These are phyloP conservation scores for Stemphylium beticola DNA, from an alignment of 2,329 filamentous ascomycete genomes.

Conservation along the genomic window DNA sequence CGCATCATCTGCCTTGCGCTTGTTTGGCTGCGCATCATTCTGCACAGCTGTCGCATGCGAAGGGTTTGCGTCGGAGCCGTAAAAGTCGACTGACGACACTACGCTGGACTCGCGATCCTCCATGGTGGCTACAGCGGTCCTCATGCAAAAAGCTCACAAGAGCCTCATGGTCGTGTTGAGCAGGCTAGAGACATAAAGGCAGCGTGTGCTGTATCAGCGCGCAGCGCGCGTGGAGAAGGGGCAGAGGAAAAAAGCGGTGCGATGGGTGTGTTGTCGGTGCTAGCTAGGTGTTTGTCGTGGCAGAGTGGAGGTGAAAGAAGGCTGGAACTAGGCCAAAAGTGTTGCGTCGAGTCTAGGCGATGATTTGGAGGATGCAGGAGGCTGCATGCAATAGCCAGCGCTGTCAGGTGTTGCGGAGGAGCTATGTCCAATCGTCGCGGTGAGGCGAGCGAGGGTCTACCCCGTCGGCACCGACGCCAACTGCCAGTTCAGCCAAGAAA, in stretches of 20 bases:
- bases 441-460: slow-evolving; percentile 17
- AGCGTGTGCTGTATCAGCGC: slow-evolving; percentile 9
- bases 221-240: slow-evolving; percentile 8
- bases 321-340: slow-evolving; percentile 5
- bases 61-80: slow-evolving; percentile 35
- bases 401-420: slow-evolving; percentile 7
- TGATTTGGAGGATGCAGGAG: slow-evolving; percentile 2
- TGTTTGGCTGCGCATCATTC: slow-evolving; percentile 22
- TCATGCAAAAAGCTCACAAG: slow-evolving; percentile 37
- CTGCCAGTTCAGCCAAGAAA: slow-evolving; percentile 4
- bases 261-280: slow-evolving; percentile 13
- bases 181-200: slow-evolving; percentile 39
- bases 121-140: slow-evolving; percentile 33
- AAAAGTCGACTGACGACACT: slow-evolving; percentile 47
- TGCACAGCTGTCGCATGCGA: slow-evolving; percentile 19
- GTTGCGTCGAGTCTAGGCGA: slow-evolving; percentile 6
- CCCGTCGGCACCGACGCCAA: neutral
- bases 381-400: slow-evolving; percentile 3
- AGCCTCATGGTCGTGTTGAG: slow-evolving; percentile 34
- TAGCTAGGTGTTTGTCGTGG: slow-evolving; percentile 13
- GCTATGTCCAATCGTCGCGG: slow-evolving; percentile 9
- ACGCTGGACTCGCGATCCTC: slow-evolving; percentile 43
- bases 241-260: slow-evolving; percentile 12
- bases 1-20: slow-evolving; percentile 46
- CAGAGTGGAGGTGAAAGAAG: slow-evolving; percentile 13